Evolutionary conservation across 2,329 filamentous ascomycete species (phyloP).

Genomic region (Fusarium sp.): DNA sequence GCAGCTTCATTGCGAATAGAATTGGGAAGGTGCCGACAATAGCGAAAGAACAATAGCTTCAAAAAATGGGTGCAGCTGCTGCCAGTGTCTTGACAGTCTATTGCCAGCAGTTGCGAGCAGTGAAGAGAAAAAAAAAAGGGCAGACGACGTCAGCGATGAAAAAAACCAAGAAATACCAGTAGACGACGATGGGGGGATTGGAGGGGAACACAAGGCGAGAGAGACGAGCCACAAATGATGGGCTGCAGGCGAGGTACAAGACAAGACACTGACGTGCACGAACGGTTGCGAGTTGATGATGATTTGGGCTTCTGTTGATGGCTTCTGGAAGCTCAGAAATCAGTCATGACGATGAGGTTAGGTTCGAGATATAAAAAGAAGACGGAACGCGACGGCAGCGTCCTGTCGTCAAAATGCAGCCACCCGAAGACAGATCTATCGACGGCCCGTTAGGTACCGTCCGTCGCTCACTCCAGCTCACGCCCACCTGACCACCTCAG

Average conservation of each 20-base stretch:
- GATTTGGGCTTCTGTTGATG: constrained; percentile 10
- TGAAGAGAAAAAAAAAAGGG: neutral
- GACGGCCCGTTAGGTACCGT: constrained; percentile 3
- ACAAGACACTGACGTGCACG: neutral
- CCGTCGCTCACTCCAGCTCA: constrained; percentile 15
- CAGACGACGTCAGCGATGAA: constrained; percentile 6
- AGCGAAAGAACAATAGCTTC: constrained; percentile 1
- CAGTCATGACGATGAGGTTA: constrained; percentile 2
- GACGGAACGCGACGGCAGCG: neutral
- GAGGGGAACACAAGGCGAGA: constrained; percentile 9
- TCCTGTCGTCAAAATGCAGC: constrained; percentile 32
- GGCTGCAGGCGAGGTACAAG: neutral
- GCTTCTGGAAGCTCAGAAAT: constrained; percentile 5
- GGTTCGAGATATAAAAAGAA: constrained; percentile 10
- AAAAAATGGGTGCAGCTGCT: constrained; percentile 5
- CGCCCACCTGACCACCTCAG: constrained; percentile 32
- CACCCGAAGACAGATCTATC: constrained; percentile 19
- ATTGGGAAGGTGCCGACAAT: constrained; percentile 4
- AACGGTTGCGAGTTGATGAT: neutral
- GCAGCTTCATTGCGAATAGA: constrained; percentile 36
- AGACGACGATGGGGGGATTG: neutral
- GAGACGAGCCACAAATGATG: constrained; percentile 4
- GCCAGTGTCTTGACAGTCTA: constrained; percentile 15
- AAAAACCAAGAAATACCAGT: neutral
- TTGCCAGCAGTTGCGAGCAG: constrained; percentile 16